A percentile compares a stretch with the other conserved stretches of the same genome.
Conservation (phyloP, 768 basidiomycete species). For the Collybiopsis confluens region DNA sequence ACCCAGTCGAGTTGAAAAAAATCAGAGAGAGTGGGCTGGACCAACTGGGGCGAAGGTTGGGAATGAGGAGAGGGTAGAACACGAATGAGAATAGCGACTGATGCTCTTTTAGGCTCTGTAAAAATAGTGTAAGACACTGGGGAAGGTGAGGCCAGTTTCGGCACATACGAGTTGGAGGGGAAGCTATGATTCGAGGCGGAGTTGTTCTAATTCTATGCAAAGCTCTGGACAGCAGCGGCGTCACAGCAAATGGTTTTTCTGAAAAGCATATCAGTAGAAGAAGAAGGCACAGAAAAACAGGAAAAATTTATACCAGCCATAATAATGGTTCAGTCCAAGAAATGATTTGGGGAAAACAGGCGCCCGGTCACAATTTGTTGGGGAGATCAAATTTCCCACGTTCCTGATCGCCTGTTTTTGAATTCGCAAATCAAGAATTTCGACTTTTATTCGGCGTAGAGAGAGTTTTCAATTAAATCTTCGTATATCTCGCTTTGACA, state of each 20-base stretch:
- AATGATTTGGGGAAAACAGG: no score
- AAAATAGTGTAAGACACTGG: conserved; percentile 12
- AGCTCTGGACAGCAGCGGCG: conserved; percentile 59
- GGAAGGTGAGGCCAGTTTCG: neutral
- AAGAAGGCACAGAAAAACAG: neutral
- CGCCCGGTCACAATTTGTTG: no score
- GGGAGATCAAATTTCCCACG: no score
- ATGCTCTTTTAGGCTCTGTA: conserved; percentile 73
- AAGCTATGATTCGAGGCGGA: conserved; percentile 85
- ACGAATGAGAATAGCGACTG: conserved; percentile 77
- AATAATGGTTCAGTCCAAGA: neutral
- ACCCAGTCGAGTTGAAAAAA: conserved; percentile 92
- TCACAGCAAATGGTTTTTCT: conserved; percentile 36
- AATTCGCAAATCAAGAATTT: no score
- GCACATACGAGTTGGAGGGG: conserved; percentile 78
- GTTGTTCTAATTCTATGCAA: conserved; percentile 78
- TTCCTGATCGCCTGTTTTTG: no score
- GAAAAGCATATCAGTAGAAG: neutral
- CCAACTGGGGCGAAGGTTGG: conserved; percentile 31
- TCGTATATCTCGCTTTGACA: no score
- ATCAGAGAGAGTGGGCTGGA: conserved; percentile 54
- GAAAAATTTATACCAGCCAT: conserved; percentile 6
- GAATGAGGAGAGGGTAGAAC: conserved; percentile 52
- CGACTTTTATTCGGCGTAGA: no score
- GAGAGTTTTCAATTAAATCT: no score